These are phyloP conservation scores for Pisolithus marmoratus DNA, from an alignment of 768 basidiomycete genomes.

Conservation along the genomic window DNA sequence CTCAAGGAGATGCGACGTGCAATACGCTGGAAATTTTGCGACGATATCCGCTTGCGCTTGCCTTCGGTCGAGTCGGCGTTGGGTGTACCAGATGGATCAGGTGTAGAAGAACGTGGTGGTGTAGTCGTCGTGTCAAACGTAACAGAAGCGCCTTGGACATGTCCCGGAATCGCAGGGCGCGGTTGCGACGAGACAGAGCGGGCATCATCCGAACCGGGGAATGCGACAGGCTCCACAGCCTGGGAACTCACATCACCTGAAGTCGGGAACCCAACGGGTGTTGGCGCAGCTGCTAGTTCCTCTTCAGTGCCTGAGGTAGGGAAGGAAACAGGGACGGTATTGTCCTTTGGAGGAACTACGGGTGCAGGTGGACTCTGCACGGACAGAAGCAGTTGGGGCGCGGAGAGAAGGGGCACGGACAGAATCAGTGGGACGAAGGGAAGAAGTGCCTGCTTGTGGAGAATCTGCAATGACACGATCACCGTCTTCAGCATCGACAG, in stretches of 20 bases:
- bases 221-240: constrained; percentile 31
- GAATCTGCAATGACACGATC: constrained; percentile 9
- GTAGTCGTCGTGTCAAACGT: constrained; percentile 59
- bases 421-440: constrained; percentile 7
- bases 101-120: constrained; percentile 67
- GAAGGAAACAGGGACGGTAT: constrained; percentile 27
- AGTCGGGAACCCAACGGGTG: constrained; percentile 31
- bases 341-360: constrained; percentile 24
- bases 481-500: constrained; percentile 15
- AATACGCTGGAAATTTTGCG: constrained; percentile 81
- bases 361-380: constrained; percentile 20
- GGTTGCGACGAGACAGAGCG: constrained; percentile 26
- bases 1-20: constrained; percentile 67
- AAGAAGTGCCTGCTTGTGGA: constrained; percentile 9
- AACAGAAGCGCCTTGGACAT: constrained; percentile 39
- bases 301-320: constrained; percentile 23
- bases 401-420: constrained; percentile 9
- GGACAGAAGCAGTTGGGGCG: constrained; percentile 13
- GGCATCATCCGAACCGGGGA: constrained; percentile 36
- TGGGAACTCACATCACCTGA: constrained; percentile 22
- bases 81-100: constrained; percentile 59
- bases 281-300: constrained; percentile 11
- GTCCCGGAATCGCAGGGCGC: constrained; percentile 7
- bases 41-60: constrained; percentile 75
- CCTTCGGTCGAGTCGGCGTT: constrained; percentile 59